Evolutionary conservation across 768 basidiomycete species (phyloP), one percentile per base, ranked within the genome.

Genomic region (Rickenella mellea): DNA sequence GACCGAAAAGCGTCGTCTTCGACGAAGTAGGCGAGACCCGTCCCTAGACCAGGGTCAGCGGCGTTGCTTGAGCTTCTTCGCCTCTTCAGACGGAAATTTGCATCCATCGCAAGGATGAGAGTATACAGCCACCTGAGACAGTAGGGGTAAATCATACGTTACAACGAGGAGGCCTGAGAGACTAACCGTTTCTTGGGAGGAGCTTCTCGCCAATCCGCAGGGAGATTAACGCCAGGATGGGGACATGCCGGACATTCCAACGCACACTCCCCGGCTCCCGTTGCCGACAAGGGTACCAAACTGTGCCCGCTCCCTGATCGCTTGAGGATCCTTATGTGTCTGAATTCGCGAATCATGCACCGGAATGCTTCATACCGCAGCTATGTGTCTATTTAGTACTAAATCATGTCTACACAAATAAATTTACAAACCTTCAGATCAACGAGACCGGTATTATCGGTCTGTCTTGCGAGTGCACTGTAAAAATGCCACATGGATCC

Each of bases 181-280:
- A n/a, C n/a, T n/a, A n/a, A n/a, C n/a, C n/a, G n/a, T n/a, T n/a
- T n/a, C n/a, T n/a, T n/a, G n/a, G n/a, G n/a, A n/a, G n/a, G n/a
- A n/a, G n/a, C n/a, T n/a, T 51, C 27, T 17, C 52, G 31, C 59
- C 57, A 63, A 22, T 49, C 48, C 1, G 40, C 33, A 0, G 53
- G 55, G 1, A 67, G 39, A 44, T 65, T 65, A 0, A 55, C 47
- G 0, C 48, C 56, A 22, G 33, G 33, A 10, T 36, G 19, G 19
- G 64, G 66, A 44, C 66, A 68, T 3, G 61, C 60, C 3, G 60
- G 60, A 39, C 63, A 66, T 4, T 46, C 41, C 1, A 64, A 45
- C 0, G 57, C 58, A 2, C 52, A 43, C 9, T 39, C 40, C 5
- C 56, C 55, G 2, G 40, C 22, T 2, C 5, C 9, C 0, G 49